Base-by-base conservation (phyloP, 805 yeast species). In the Myxozyma mucilagina region DNA sequence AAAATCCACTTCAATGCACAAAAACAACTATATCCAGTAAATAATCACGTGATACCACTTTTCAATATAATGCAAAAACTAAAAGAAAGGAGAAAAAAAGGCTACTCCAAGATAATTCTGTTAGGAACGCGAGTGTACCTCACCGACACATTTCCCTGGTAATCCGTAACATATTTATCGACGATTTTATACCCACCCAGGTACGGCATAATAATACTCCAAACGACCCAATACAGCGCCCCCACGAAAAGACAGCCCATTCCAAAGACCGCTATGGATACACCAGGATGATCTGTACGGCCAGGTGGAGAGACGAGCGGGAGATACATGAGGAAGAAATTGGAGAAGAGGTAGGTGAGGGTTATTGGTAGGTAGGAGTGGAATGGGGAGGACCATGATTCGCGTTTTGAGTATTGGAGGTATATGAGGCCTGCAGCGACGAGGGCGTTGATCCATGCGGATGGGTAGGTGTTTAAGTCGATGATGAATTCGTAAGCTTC, bases 401-500 rank as follows among this genome's bases (percentile, higher is more conserved):
- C 89, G 63, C 20, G 24, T 54, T 49, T 48, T 65, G 79, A 75
- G 48, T 70, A 67, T 61, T 82, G 85, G 61, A 84, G 74, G 64
- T 82, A 84, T 1, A 83, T 63, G 50, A 85, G 72, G 0, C 89
- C 89, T 0, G 72, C 68, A 0, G 87, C 78, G 9, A 85, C 79
- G 14, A 81, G 69, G 10, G 81, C 69, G 57, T 83, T 83, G 61
- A 85, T 78, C 79, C 86, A 78, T 1, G 88, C 81, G 0, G 85
- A 84, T 1, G 89, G 89, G 59, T 85, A 85, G 1, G 87, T 80
- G 70, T 84, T 82, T 63, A 84, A 72, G 65, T 85, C 86, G 52
- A 85, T 83, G 13, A 85, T 80, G 64, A 85, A 82, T 68, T 84
- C 85, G 71, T 84, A 85, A 32, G 85, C 84, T 51, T 84, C 85